Evolutionary conservation across 1,139 yeast species (phyloP), one percentile per base, ranked within the genome.

Genomic region (Debaryomyces singareniensis): DNA sequence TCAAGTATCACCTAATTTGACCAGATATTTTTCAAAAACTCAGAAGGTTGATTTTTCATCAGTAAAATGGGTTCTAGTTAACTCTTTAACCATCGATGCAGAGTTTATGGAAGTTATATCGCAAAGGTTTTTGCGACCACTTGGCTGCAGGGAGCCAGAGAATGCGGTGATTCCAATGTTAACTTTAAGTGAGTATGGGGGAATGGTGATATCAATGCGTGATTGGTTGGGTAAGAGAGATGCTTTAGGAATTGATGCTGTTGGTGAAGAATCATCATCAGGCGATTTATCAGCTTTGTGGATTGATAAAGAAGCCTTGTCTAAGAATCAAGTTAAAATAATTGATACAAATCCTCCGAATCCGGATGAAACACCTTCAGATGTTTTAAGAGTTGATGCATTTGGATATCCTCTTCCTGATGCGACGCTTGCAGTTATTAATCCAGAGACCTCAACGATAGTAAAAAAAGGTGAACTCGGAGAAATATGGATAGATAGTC

Each of bases 341-440:
- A 70, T 80, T 2, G 78, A 78, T 27, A 75, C 76, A 14, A 68
- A 72, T 33, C 81, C 83, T 1, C 66, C 75, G 0, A 64, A 77
- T 4, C 63, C 70, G 5, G 72, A 65, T 35, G 82, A 77, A 25
- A 67, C 65, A 16, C 57, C 68, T 11, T 61, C 64, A 27, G 68
- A 75, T 44, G 49, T 47, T 28, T 61, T 87, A 26, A 61, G 95
- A 30, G 82, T 91, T 0, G 95, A 94, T 27, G 82, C 96, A 0
- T 91, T 91, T 63, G 98, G 98, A 0, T 86, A 70, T 45, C 98
- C 98, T 1, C 56, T 91, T 2, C 96, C 96, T 0, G 96, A 89
- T 58, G 91, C 96, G 1, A 85, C 95, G 0, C 55, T 91, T 26
- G 96, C 97, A 0, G 77, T 91, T 21, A 97, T 91, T 0, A 87